Conservation (phyloP, 768 basidiomycete species). For the Suillus subluteus region DNA sequence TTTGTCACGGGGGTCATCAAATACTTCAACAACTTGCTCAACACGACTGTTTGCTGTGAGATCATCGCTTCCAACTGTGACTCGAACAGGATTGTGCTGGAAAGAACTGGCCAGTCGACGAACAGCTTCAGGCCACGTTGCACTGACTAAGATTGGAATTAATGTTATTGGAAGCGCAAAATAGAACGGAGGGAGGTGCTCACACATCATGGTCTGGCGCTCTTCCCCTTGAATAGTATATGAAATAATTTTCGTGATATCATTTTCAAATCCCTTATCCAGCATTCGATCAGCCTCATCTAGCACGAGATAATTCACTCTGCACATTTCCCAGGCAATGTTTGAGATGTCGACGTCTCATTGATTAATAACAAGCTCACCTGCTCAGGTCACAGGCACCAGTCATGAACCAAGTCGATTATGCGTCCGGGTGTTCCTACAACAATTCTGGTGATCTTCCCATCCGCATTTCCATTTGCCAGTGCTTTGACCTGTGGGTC, state of each 20-base stretch:
- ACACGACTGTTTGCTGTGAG: slow-evolving; percentile 92
- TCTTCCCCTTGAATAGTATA: slow-evolving; percentile 65
- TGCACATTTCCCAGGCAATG: slow-evolving; percentile 31
- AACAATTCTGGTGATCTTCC: slow-evolving; percentile 70
- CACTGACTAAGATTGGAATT: slow-evolving; percentile 67
- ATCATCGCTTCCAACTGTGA: slow-evolving; percentile 96
- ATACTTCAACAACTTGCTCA: slow-evolving; percentile 91
- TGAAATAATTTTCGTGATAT: slow-evolving; percentile 89
- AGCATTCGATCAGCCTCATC: slow-evolving; percentile 99
- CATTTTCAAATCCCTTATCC: slow-evolving; percentile 98
- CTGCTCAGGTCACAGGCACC: slow-evolving; percentile 81
- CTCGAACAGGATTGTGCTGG: slow-evolving; percentile 79
- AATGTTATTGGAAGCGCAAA: background rate
- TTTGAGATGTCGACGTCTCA: background rate
- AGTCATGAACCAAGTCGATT: slow-evolving; percentile 87
- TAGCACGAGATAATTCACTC: slow-evolving; percentile 89
- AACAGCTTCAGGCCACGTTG: slow-evolving; percentile 97
- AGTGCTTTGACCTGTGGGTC: slow-evolving; percentile 76
- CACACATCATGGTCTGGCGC: slow-evolving; percentile 95
- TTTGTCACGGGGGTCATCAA: slow-evolving; percentile 83
- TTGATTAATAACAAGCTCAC: slow-evolving; percentile 43
- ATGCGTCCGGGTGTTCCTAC: slow-evolving; percentile 96
- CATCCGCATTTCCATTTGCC: slow-evolving; percentile 52
- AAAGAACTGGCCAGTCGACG: slow-evolving; percentile 88
- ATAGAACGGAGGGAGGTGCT: slow-evolving; percentile 34